Evolutionary conservation across 2,329 filamentous ascomycete species (phyloP).

Genomic region (Talaromyces atroroseus): DNA sequence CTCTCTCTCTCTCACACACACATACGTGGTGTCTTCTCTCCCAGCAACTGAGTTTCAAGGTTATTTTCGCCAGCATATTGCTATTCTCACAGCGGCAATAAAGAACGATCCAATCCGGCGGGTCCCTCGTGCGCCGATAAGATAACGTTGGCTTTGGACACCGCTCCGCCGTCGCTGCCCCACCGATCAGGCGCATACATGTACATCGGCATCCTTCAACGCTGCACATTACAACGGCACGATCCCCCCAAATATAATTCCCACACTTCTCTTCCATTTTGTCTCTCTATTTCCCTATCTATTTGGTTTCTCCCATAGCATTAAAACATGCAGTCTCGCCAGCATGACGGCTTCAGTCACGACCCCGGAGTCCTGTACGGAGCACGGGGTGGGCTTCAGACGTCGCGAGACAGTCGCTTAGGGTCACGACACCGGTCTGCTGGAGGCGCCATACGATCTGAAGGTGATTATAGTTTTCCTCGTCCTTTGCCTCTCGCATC

Average conservation of each 20-base stretch:
- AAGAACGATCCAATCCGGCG: not conserved
- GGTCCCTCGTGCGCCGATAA: constrained; percentile 2
- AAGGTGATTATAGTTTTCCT: constrained; percentile 31
- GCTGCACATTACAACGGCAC: not conserved
- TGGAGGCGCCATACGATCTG: constrained; percentile 36
- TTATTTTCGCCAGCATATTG: not conserved
- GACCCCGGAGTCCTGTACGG: constrained; percentile 22
- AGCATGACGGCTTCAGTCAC: constrained; percentile 35
- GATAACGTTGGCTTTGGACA: constrained; percentile 10
- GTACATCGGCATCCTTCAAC: not conserved
- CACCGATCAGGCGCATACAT: constrained; percentile 5
- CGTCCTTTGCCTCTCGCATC: not conserved
- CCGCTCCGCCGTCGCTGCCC: constrained; percentile 8
- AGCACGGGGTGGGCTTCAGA: constrained; percentile 30
- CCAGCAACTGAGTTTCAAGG: no score
- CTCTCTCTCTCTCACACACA: no score
- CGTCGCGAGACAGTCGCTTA: constrained; percentile 25
- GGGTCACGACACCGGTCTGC: constrained; percentile 32
- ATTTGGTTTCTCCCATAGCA: not conserved
- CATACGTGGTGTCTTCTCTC: no score
- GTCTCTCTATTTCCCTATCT: not conserved
- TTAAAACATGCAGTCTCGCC: constrained; percentile 36
- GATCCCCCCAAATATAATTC: not conserved
- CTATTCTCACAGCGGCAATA: not conserved
- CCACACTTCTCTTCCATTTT: not conserved